Evolutionary conservation across 108 stramenopile genomes (phyloP).

Genomic region (Chaetoceros muelleri): DNA sequence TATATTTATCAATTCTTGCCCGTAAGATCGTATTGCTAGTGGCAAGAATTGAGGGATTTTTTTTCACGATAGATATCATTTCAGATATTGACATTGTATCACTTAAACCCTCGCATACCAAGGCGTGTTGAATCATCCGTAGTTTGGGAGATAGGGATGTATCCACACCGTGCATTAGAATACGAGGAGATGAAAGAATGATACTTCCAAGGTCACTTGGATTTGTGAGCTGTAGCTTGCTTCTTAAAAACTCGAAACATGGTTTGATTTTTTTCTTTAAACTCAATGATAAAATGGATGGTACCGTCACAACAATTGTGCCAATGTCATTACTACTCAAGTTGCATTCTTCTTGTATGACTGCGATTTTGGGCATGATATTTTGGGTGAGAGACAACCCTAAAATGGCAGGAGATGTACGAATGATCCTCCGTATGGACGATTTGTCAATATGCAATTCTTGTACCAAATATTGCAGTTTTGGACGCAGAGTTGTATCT

Average conservation of each 20-base stretch:
- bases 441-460: constrained; percentile 19
- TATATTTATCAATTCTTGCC: constrained; percentile 14
- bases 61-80: constrained; percentile 14
- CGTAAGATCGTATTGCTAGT: constrained; percentile 11
- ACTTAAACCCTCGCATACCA: not conserved
- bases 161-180: constrained; percentile 29
- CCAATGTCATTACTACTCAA: constrained; percentile 26
- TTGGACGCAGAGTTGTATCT: constrained; percentile 27
- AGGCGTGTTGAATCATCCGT: constrained; percentile 9
- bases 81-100: constrained; percentile 1
- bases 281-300: constrained; percentile 23
- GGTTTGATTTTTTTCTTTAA: constrained; percentile 34
- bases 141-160: constrained; percentile 30
- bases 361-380: constrained; percentile 22
- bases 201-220: constrained; percentile 19
- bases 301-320: constrained; percentile 18
- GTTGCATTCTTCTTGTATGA: constrained; percentile 20
- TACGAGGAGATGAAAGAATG: constrained; percentile 23
- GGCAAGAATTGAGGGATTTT: constrained; percentile 31
- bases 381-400: constrained; percentile 32
- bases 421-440: constrained; percentile 17
- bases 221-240: constrained; percentile 8
- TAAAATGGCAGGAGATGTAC: constrained; percentile 26
- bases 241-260: constrained; percentile 21
- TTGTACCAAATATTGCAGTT: constrained; percentile 23